Evolutionary conservation across 345 rosid species (phyloP), one percentile per base, ranked within the genome.

Genomic region (Eutrema japonicum): DNA sequence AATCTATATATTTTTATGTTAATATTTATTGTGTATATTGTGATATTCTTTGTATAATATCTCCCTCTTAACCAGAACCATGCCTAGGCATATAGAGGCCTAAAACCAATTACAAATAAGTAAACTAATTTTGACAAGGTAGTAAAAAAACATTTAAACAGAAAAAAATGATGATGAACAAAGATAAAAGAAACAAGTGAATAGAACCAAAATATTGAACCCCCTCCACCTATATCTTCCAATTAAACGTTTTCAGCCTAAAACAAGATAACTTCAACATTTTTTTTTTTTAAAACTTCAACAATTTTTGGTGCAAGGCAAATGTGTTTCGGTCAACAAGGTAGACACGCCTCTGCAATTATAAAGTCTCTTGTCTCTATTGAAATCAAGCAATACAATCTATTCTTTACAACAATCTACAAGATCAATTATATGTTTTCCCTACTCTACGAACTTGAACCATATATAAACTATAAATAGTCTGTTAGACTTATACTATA

Each of bases 401-500:
- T 22, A 22, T 22, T 22, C 26, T 22, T 22, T 22, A 22, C 26
- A 22, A 22, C 26, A 22, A 22, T 22, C 26, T 22, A 22, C 26
- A 22, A 22, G 26, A 22, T 22, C 26, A 22, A 22, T 22, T 22
- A 22, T 22, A 30, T 4, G 33, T 30, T 30, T 30, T 30, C 33
- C 33, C 33, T 30, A 30, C 26, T 22, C 2, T 22, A 22, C 26
- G 26, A 22, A 22, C 26, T 22, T 22, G 26, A 22, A 22, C 26
- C 26, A 22, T 22, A 22, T 22, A 22, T 30, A 30, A 22, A 22
- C 26, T 30, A 30, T 30, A 30, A 30, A 4, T 33, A 33, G 12
- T n/a, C 41, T 33, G 69, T 18, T 65, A 51, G 8, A 49, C 32
- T 50, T 51, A 38, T 66, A n/a, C 7, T 66, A 14, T 51, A n/a